A percentile compares a stretch with the other conserved stretches of the same genome.
These are phyloP conservation scores for Pseudogymnoascus sp. DNA, from an alignment of 2,329 filamentous ascomycete species.

Conservation along the genomic window DNA sequence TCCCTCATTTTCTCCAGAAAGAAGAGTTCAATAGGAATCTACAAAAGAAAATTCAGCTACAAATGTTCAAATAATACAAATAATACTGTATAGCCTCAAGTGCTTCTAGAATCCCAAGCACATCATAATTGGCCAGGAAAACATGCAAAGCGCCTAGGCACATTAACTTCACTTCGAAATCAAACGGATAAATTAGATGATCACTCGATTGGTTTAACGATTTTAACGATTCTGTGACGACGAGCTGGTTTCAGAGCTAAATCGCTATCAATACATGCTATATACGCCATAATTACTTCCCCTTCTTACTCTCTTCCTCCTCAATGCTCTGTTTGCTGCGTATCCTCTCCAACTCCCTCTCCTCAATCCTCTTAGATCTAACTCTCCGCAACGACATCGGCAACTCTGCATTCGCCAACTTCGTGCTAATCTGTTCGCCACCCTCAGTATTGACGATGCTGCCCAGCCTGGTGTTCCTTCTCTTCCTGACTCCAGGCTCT, in stretches of 20 bases:
- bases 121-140: background rate
- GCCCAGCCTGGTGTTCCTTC: constrained; percentile 15
- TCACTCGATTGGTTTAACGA: background rate
- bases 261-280: background rate
- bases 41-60: background rate
- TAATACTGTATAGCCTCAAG: background rate
- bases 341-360: constrained; percentile 20
- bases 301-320: background rate
- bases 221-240: background rate
- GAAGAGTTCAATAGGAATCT: background rate
- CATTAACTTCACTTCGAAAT: background rate
- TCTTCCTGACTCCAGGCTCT: constrained; percentile 25
- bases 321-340: constrained; percentile 10
- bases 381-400: constrained; percentile 45
- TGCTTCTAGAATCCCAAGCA: background rate
- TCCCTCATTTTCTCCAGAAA: background rate
- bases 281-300: background rate
- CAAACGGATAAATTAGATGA: background rate
- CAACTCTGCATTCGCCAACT: constrained; percentile 32
- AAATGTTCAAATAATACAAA: background rate
- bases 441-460: constrained; percentile 15
- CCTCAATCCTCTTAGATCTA: constrained; percentile 36
- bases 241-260: background rate
- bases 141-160: background rate
- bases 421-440: constrained; percentile 17